Evolutionary conservation across 2,329 filamentous ascomycete species (phyloP), one percentile per base, ranked within the genome.

Genomic region (Trichoderma sp.): DNA sequence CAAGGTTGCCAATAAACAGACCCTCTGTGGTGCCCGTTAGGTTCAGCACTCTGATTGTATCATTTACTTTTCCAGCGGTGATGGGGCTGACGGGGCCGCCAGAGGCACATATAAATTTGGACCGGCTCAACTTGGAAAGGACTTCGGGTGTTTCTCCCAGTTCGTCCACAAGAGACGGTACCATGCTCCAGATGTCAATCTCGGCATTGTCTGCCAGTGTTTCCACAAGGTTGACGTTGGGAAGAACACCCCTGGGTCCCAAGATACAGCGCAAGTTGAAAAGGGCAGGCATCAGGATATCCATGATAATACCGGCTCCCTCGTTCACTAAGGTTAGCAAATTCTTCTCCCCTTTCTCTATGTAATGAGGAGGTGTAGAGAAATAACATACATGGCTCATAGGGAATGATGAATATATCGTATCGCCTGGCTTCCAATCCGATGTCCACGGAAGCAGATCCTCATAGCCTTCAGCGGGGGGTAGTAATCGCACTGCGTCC

Each of bases 231-330:
- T 80, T 78, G 1, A 85, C 79, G 62, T 85, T 85, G 1, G 84
- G 83, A 0, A 85, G 74, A 1, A 85, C 80, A 1, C 79, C 79
- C 2, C 77, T 56, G 1, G 85, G 85, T 0, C 84, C 85, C 29
- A 86, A 68, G 9, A 86, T 71, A 67, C 83, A 84, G 6, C 81
- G 83, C 0, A 85, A 75, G 7, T 79, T 76, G 21, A 83, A 85
- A 1, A 86, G 78, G 0, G 82, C 79, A 0, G 84, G 84, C 77
- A 85, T 79, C 0, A 86, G 45, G 24, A 86, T 83, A 73, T 86
- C 76, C 83, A 86, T 85, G 18, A 86, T 83, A 5, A 85, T 82
- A 16, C 85, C 85, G 0, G 85, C 84, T 2, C 83, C 83, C 84
- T 84, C 31, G 2, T 4, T n/a, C 18, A 31, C 11, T 21, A 11